Conservation (phyloP, 1,284 basidiomycete species). For the Papiliotrema terrestris region DNA sequence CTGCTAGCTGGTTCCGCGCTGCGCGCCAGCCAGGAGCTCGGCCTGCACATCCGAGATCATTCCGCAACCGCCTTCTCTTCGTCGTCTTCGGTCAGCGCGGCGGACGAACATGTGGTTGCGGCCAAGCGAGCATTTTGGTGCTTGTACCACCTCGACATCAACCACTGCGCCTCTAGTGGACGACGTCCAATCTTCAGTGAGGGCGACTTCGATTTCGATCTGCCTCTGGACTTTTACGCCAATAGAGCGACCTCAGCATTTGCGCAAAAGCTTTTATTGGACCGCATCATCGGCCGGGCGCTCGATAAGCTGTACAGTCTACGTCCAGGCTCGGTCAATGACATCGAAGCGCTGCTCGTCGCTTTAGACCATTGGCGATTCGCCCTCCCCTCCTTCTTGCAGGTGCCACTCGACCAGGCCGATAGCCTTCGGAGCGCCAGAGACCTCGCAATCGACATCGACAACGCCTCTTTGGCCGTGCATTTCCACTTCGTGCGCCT, state of each 20-base stretch:
- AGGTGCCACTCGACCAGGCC: too few species aligned
- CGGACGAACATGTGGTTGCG: not conserved
- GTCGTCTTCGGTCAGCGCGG: not conserved
- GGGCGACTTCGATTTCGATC: constrained; percentile 2
- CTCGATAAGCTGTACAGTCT: not conserved
- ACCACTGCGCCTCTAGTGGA: not conserved
- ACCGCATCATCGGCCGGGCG: not conserved
- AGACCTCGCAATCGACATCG: not conserved
- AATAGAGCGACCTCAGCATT: not conserved
- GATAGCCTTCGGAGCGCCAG: not conserved
- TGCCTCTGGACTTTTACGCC: not conserved
- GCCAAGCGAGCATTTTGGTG: not conserved
- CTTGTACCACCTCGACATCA: not conserved
- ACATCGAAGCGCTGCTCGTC: too few species aligned
- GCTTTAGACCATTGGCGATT: too few species aligned
- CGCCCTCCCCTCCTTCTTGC: too few species aligned
- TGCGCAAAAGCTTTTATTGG: not conserved
- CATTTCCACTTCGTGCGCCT: not conserved
- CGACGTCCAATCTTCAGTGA: not conserved
- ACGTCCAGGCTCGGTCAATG: too few species aligned
- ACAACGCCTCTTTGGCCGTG: not conserved
- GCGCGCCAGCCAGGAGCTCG: not conserved
- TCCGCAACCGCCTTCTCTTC: too few species aligned
- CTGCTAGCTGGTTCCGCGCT: not conserved
- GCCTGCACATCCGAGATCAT: not conserved